Evolutionary conservation across 2,329 filamentous ascomycete genomes (phyloP), one percentile per base, ranked within the genome.

Genomic region (Westerdykella sp.): DNA sequence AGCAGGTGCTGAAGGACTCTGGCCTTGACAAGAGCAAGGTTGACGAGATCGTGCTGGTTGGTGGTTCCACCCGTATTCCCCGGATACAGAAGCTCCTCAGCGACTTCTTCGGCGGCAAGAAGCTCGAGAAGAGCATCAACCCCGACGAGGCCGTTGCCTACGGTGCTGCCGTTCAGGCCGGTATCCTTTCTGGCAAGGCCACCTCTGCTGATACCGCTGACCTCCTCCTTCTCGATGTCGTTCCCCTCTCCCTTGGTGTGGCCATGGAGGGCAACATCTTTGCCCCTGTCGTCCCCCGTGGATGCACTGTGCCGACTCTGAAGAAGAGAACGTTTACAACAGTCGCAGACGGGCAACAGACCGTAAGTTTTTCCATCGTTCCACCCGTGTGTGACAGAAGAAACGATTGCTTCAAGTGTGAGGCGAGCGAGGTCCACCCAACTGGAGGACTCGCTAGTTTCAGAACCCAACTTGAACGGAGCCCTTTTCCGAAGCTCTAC

Each of bases 211-310:
- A 97, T 67, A 96, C 91, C 49, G 80, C 85, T 51, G 93, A 97
- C 70, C 85, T 98, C 55, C 84, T 98, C 52, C 84, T 98, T 51
- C 81, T 98, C 65, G 93, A 98, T 73, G 93, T 98, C 64, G 84
- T 90, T 65, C 93, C 93, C 59, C 85, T 98, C 51, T 95, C 89
- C 50, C 86, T 98, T 25, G 93, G 93, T 85, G 91, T 98, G 57
- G 93, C 91, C 67, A 98, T 97, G 93, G 93, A 97, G 78, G 91
- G 93, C 57, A 96, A 96, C 78, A 95, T 97, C 73, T 97, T 96
- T 69, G 91, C 91, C 43, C 87, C 88, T 40, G 91, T 97, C 53
- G 89, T 98, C 56, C 75, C 86, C 51, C 71, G 73, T 58, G 71
- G 72, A 28, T 60, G 69, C 49, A 74, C 72, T 15, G 72, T 90